phyloP scores from a whole-genome alignment of 1,284 basidiomycete genomes.

The Athelia psychrophila region DNA sequence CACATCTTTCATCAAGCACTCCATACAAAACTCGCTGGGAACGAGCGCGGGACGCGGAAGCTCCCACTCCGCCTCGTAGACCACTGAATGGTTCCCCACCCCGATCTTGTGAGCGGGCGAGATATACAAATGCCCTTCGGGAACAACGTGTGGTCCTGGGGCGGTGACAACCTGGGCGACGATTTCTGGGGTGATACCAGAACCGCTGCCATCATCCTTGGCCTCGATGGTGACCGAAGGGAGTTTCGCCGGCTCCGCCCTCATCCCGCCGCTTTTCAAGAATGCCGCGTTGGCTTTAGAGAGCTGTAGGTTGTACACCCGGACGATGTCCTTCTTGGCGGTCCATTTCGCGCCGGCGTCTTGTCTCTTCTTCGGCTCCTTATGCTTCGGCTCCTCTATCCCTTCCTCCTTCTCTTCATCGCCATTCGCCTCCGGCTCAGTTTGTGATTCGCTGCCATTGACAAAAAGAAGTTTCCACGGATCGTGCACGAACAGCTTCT shows the following conservation, averaged over 20 bases:
- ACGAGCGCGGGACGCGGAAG: slow-evolving; percentile 34
- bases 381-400: background rate
- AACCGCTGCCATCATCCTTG: slow-evolving; percentile 5
- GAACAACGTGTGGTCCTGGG: slow-evolving; percentile 8
- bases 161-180: slow-evolving; percentile 17
- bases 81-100: slow-evolving; percentile 36
- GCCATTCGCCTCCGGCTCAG: background rate
- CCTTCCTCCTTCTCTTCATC: background rate
- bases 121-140: slow-evolving; percentile 40
- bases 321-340: background rate
- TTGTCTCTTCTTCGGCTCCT: too few relatives aligned
- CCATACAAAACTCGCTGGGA: slow-evolving; percentile 22
- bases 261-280: background rate
- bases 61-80: slow-evolving; percentile 40
- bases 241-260: slow-evolving; percentile 14
- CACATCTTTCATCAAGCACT: slow-evolving; percentile 25
- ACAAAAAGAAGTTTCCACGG: slow-evolving; percentile 26
- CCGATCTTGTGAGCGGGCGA: slow-evolving; percentile 29
- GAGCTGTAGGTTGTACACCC: background rate
- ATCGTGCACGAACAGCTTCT: slow-evolving; percentile 33
- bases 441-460: background rate
- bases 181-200: slow-evolving; percentile 18
- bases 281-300: background rate
- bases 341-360: background rate
- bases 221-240: slow-evolving; percentile 6